Evolutionary conservation across 164 flowering plant genomes (phyloP).

Genomic region (Umbellularia californica): DNA sequence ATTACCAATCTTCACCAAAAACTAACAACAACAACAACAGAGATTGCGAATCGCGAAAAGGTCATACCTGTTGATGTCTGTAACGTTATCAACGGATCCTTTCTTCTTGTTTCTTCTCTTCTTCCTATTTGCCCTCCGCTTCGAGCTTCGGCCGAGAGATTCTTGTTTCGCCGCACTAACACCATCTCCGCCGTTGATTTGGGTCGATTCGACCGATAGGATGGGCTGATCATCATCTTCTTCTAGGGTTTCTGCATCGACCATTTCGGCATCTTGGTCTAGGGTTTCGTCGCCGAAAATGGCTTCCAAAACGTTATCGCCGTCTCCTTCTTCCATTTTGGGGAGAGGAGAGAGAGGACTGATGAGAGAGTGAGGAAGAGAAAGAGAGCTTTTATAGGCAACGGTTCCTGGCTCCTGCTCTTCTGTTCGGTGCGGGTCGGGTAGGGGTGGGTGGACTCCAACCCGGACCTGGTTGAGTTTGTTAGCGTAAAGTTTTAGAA

Average conservation of each 20-base stretch:
- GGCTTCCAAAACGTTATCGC: conserved; percentile 33
- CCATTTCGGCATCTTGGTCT: conserved; percentile 64
- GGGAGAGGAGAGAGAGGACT: too few relatives aligned
- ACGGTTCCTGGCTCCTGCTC: too few relatives aligned
- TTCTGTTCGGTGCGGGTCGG: too few relatives aligned
- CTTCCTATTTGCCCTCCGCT: conserved; percentile 26
- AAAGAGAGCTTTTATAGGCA: too few relatives aligned
- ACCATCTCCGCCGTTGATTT: conserved; percentile 15
- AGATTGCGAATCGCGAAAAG: not conserved
- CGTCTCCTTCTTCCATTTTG: conserved; percentile 53
- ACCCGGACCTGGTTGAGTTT: too few relatives aligned
- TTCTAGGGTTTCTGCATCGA: conserved; percentile 51
- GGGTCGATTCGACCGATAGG: conserved; percentile 11
- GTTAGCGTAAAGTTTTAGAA: too few relatives aligned
- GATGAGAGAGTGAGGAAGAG: too few relatives aligned
- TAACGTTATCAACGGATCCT: conserved; percentile 21
- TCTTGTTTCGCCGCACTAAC: conserved; percentile 13
- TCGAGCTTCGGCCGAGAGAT: conserved; percentile 18
- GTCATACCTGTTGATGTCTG: conserved; percentile 57
- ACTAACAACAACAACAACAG: not conserved
- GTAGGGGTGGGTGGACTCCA: too few relatives aligned
- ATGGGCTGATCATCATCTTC: conserved; percentile 37
- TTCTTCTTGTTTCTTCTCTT: conserved; percentile 46
- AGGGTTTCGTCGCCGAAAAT: conserved; percentile 43
- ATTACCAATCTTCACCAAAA: not conserved